Evolutionary conservation across 495 filamentous ascomycete species (phyloP).

Genomic region (Extremus antarcticus): DNA sequence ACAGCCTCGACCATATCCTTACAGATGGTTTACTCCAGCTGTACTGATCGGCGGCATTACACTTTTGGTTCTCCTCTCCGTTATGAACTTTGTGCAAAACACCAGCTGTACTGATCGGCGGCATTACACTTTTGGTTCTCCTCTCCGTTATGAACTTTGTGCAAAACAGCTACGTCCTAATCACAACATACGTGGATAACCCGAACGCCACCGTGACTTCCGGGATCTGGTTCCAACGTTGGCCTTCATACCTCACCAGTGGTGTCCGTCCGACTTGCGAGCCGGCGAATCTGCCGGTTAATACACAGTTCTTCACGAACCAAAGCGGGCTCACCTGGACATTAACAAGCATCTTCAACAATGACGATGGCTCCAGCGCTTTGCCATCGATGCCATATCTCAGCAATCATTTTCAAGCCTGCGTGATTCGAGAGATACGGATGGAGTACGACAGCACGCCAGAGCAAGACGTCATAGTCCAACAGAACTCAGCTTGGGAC

Average conservation of each 20-base stretch:
- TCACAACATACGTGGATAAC: slow-evolving; percentile 14
- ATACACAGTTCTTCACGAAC: slow-evolving; percentile 25
- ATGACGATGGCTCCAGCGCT: slow-evolving; percentile 3
- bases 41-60: slow-evolving; percentile 21
- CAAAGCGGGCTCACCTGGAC: slow-evolving; percentile 25
- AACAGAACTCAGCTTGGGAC: not conserved
- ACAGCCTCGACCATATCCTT: slow-evolving; percentile 25
- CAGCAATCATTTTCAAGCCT: slow-evolving; percentile 22
- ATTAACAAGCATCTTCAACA: slow-evolving; percentile 21
- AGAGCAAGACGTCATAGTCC: not conserved
- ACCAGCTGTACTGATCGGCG: slow-evolving; percentile 22
- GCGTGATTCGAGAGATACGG: slow-evolving; percentile 20
- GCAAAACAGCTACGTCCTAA: slow-evolving; percentile 16
- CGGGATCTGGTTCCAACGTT: slow-evolving; percentile 18
- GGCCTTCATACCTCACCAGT: slow-evolving; percentile 26
- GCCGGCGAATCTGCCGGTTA: slow-evolving; percentile 19
- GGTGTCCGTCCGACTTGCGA: slow-evolving; percentile 22
- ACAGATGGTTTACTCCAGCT: slow-evolving; percentile 25
- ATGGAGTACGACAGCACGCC: slow-evolving; percentile 18
- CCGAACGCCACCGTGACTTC: slow-evolving; percentile 22
- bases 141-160: slow-evolving; percentile 24
- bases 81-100: slow-evolving; percentile 27
- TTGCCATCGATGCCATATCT: slow-evolving; percentile 23
- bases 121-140: slow-evolving; percentile 18
- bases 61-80: slow-evolving; percentile 21